Evolutionary conservation across 805 yeast genomes (phyloP).

Genomic region (Candida suzukii): DNA sequence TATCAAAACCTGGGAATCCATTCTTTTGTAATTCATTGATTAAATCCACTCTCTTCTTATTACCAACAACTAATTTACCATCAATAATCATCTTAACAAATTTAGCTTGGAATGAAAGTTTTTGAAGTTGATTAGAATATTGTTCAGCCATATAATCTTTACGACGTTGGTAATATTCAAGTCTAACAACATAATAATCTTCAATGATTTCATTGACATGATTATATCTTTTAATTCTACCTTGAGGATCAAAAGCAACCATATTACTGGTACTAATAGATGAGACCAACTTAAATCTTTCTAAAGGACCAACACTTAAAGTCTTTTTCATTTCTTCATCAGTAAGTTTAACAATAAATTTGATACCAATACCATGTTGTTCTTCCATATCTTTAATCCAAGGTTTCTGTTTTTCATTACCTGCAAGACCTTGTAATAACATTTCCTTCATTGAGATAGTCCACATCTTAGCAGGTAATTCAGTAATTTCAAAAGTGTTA

Average conservation of each 20-base stretch:
- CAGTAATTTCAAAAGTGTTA: conserved; percentile 80
- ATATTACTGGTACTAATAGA: conserved; percentile 71
- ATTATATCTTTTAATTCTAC: conserved; percentile 79
- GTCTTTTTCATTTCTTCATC: conserved; percentile 83
- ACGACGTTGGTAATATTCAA: conserved; percentile 86
- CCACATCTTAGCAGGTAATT: conserved; percentile 90
- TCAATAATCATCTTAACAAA: conserved; percentile 89
- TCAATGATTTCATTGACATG: conserved; percentile 67
- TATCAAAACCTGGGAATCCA: conserved; percentile 73
- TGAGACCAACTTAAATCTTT: conserved; percentile 71
- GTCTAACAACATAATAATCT: conserved; percentile 80
- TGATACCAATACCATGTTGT: conserved; percentile 78
- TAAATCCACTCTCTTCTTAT: conserved; percentile 61
- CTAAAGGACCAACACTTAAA: conserved; percentile 66
- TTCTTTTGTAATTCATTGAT: conserved; percentile 53
- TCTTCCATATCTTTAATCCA: conserved; percentile 96
- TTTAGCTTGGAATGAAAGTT: conserved; percentile 75
- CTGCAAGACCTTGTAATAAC: conserved; percentile 63
- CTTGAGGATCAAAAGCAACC: conserved; percentile 92
- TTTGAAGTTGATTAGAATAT: conserved; percentile 68
- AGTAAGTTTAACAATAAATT: conserved; percentile 68
- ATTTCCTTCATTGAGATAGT: conserved; percentile 85
- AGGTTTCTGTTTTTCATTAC: conserved; percentile 64
- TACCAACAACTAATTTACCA: conserved; percentile 58
- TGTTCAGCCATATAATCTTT: conserved; percentile 71